These are phyloP conservation scores for Aspergillus leporis DNA, from an alignment of 495 filamentous ascomycete genomes.

Conservation along the genomic window DNA sequence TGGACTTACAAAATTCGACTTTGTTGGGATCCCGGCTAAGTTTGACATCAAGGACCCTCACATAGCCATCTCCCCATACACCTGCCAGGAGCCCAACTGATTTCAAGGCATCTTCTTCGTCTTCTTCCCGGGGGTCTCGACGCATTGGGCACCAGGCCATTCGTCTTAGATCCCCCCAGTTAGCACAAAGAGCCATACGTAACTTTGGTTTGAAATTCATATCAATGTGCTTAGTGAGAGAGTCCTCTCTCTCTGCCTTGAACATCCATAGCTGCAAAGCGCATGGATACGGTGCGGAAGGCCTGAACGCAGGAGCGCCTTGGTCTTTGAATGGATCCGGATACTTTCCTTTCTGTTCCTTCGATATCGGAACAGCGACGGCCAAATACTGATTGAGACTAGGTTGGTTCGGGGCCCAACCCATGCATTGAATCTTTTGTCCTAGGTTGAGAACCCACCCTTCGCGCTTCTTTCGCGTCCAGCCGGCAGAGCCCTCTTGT, in stretches of 20 bases:
- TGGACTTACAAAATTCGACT: constrained; percentile 40
- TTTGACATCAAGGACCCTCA: constrained; percentile 59
- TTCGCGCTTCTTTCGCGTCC: constrained; percentile 33
- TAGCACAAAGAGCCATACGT: constrained; percentile 56
- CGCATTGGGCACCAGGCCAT: constrained; percentile 64
- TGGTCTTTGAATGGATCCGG: constrained; percentile 27
- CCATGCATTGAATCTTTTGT: constrained; percentile 48
- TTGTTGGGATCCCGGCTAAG: constrained; percentile 30
- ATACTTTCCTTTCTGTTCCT: constrained; percentile 33
- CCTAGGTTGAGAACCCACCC: constrained; percentile 63
- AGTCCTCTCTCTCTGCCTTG: constrained; percentile 31
- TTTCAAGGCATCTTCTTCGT: constrained; percentile 31
- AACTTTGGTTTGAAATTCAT: constrained; percentile 39
- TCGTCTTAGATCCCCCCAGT: constrained; percentile 62
- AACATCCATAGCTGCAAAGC: constrained; percentile 64
- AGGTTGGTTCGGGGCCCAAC: constrained; percentile 59
- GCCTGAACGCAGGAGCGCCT: constrained; percentile 46
- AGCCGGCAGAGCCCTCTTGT: background rate
- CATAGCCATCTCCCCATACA: constrained; percentile 62
- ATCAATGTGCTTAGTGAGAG: constrained; percentile 38
- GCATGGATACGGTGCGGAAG: constrained; percentile 46
- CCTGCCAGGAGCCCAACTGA: constrained; percentile 61
- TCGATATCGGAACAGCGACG: constrained; percentile 42
- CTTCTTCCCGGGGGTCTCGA: constrained; percentile 34
- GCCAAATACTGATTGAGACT: constrained; percentile 57